phyloP scores from a whole-genome alignment of 495 filamentous ascomycete species.

The Tuber borchii region DNA sequence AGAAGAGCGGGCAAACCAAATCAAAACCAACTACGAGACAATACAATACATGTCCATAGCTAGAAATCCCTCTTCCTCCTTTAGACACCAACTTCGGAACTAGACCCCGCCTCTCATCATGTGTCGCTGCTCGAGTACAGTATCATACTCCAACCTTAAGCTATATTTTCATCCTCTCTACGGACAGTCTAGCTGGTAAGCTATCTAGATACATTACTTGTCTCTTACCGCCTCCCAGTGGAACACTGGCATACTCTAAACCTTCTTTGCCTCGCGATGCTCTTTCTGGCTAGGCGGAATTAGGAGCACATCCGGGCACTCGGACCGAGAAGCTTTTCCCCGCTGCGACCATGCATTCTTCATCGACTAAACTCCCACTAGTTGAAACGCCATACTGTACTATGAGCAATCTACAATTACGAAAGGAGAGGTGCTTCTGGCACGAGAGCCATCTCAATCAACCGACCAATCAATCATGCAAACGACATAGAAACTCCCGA shows the following conservation, averaged over 20 bases:
- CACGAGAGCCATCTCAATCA: neutral
- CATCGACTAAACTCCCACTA: neutral
- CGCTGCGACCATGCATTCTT: neutral
- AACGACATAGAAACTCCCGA: neutral
- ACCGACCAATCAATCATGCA: neutral
- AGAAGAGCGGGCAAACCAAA: neutral
- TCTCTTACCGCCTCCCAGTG: neutral
- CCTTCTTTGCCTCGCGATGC: neutral
- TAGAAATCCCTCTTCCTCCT: neutral
- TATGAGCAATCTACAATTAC: neutral
- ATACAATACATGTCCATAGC: neutral
- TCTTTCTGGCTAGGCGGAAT: neutral
- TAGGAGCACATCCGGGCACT: neutral
- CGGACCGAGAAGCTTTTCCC: neutral
- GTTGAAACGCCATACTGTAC: neutral
- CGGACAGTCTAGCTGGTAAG: neutral
- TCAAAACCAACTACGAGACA: neutral
- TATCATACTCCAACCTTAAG: neutral
- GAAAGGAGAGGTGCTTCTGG: neutral
- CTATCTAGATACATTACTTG: neutral
- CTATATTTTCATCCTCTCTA: neutral
- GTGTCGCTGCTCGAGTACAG: neutral
- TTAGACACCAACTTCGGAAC: neutral
- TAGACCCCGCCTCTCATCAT: neutral
- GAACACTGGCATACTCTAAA: neutral